A percentile compares a stretch with the other conserved stretches of the same genome.
phyloP scores from a whole-genome alignment of 192 early-diverging fungal species.

The Gamsiella multidivaricata region DNA sequence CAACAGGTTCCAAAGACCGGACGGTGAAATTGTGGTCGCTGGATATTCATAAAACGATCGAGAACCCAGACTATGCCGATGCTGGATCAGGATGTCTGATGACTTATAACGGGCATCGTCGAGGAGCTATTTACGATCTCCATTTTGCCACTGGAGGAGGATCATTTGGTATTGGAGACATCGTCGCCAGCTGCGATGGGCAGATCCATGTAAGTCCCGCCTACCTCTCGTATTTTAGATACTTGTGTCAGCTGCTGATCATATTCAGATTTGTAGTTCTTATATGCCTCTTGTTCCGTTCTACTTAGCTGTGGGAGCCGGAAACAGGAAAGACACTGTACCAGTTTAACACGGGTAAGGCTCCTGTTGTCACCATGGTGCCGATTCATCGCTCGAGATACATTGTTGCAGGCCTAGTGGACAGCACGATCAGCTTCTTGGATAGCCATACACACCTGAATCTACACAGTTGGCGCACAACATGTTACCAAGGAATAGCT shows the following conservation, averaged over 20 bases:
- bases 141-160: constrained; percentile 64
- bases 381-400: constrained; percentile 62
- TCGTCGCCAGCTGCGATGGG: constrained; percentile 69
- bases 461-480: constrained; percentile 37
- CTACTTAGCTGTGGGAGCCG: constrained; percentile 66
- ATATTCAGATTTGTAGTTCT: neutral
- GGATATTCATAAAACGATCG: constrained; percentile 65
- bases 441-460: constrained; percentile 40
- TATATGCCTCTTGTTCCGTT: neutral
- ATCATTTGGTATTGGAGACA: constrained; percentile 53
- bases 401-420: constrained; percentile 61
- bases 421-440: constrained; percentile 60
- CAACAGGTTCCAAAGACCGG: constrained; percentile 68
- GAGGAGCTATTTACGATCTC: constrained; percentile 58
- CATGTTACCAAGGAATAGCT: constrained; percentile 28
- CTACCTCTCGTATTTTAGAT: neutral
- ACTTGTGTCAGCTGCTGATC: too few relatives aligned
- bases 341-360: constrained; percentile 60
- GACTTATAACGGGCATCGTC: constrained; percentile 65
- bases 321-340: constrained; percentile 62
- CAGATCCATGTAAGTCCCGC: constrained; percentile 63
- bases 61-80: constrained; percentile 61
- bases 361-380: constrained; percentile 58
- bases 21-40: constrained; percentile 75
- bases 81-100: constrained; percentile 62